Conservation (phyloP, 2,329 filamentous ascomycete genomes). For the Aspergillus pseudoglaucus region DNA sequence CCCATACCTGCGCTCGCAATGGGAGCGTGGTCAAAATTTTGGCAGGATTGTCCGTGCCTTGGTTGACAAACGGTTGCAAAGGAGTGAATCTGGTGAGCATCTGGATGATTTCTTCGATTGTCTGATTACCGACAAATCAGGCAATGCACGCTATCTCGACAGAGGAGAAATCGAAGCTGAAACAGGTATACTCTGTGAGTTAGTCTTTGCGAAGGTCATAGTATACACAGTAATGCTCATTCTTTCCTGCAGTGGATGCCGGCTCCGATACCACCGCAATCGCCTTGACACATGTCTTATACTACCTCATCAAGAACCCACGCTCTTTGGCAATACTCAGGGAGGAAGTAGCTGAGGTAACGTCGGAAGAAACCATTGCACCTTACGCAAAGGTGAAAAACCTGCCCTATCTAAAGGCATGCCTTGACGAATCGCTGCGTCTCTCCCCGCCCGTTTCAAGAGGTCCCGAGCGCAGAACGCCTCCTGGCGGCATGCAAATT, state of each 20-base stretch:
- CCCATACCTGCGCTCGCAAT: constrained; percentile 24
- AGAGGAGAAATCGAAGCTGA: neutral
- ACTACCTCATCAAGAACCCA: constrained; percentile 14
- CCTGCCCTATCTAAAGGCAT: constrained; percentile 7
- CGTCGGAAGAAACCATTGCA: neutral
- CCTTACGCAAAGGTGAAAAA: constrained; percentile 3
- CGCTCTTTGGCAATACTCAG: neutral
- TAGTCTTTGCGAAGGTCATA: neutral
- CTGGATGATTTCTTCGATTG: constrained; percentile 47
- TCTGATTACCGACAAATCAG: neutral
- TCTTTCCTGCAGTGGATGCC: neutral
- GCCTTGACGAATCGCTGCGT: constrained; percentile 6
- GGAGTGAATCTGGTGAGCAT: constrained; percentile 41
- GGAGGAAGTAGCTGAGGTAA: neutral
- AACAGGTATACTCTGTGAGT: neutral
- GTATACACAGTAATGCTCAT: neutral
- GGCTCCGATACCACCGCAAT: constrained; percentile 13
- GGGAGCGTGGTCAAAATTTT: constrained; percentile 35
- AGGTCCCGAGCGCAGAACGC: constrained; percentile 6
- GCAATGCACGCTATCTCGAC: neutral
- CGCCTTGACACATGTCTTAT: constrained; percentile 12
- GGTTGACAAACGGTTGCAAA: constrained; percentile 22
- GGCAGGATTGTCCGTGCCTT: constrained; percentile 43
- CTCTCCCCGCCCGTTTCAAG: constrained; percentile 2
- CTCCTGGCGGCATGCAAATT: constrained; percentile 5